Evolutionary conservation across 768 basidiomycete genomes (phyloP), one percentile per base, ranked within the genome.

Genomic region (Mycena sanguinolenta): DNA sequence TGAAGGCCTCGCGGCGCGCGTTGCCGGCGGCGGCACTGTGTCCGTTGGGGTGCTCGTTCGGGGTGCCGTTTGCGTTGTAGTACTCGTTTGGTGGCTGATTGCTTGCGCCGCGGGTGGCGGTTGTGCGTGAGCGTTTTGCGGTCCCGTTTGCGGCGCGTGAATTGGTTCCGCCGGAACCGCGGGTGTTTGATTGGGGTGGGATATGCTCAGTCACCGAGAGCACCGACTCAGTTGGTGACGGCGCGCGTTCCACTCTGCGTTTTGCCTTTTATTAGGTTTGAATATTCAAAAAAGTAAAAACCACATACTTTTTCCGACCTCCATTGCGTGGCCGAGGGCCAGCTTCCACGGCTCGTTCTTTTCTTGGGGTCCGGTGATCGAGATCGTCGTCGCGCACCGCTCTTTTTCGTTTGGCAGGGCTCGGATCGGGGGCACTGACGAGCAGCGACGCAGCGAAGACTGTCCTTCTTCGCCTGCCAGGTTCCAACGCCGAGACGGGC

Each of bases 201-300:
- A 88, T 79, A 73, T 93, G 91, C 32, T 91, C 91, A n/a, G 87
- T 88, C 76, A 90, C 87, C 1, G 93, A 94, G 50, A 91, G 82
- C 39, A 93, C 75, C 12, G 93, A 95, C 75, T 94, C 93, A 16
- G 92, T 85, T 8, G 93, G 93, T 2, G 93, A 94, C 28, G 84
- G 82, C 16, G 85, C 86, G 59, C 92, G 90, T 74, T 93, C 92
- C 32, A 79, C 83, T 78, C 92, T 93, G 74, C 34, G 54, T 60
- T 44, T 62, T n/a, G n/a, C n/a, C n/a, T n/a, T 50, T 27, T 27
- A 16, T 46, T 32, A n/a, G 49, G n/a, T 28, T 34, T n/a, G 7
- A 23, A 58, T 44, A 23, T 36, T 23, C 19, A 42, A 3, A 23
- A 60, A 52, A 42, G 23, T 63, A 6, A 62, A 62, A 38, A 21